Base-by-base conservation (phyloP, 805 yeast species). In the Komagataella pseudopastoris region DNA sequence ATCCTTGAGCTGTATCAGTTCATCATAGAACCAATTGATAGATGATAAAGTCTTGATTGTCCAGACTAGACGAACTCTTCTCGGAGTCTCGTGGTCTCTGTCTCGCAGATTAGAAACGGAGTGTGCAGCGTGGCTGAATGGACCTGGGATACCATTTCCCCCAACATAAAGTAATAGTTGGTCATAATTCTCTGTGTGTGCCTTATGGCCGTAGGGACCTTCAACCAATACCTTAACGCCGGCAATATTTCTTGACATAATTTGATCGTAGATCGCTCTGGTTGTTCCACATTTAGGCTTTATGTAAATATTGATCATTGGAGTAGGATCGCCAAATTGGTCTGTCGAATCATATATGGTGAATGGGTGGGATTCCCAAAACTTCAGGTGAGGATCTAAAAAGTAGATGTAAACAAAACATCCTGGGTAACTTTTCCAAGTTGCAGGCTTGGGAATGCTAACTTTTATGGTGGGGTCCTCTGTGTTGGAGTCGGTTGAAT, bases 351-450 rank as follows among this genome's bases (percentile, higher is more conserved):
- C 56, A 46, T 70, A 43, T 61, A 64, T 53, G 62, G 85, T 78
- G 59, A 81, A 81, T 1, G 87, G 87, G 59, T 81, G 86, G 1
- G 83, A 78, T 55, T 81, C 84, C 78, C 83, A 77, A 54, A 79
- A 68, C 50, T 74, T 65, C 52, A 65, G 56, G 45, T 71, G 69
- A 20, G 57, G 53, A 44, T 60, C 63, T 6, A 77, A 58, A 52
- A 76, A 66, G 57, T 79, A 78, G 22, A 81, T 60, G 55, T 75
- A 81, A 6, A 76, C 76, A 61, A 76, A 81, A 39, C 81, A 81
- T 2, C 86, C 86, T 0, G 84, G 82, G 46, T 64, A 61, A 3
- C 72, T 65, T 4, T 64, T 61, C 78, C 81, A 80, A 18, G 64
- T 56, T 1, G 58, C 56, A 0, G 82, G 79, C 22, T 68, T 69